Evolutionary conservation across 192 early-diverging fungal species (phyloP), one percentile per base, ranked within the genome.

Genomic region (Linnemannia zychae): DNA sequence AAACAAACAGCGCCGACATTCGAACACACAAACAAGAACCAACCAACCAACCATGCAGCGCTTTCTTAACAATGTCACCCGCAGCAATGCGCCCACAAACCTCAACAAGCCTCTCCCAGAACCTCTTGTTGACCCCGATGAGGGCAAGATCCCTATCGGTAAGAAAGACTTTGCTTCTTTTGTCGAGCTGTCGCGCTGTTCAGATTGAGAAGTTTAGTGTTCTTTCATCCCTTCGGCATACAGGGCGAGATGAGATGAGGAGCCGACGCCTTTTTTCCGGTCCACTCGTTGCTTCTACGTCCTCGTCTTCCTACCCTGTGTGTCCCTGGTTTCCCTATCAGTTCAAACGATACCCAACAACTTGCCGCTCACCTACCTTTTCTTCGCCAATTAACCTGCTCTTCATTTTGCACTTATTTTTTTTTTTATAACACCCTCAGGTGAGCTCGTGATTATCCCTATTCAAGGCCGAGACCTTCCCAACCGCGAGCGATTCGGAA

Each of bases 401-500:
- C 24, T 57, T 57, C n/a, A 9, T 24, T 47, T 40, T 75, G 18
- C n/a, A n/a, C n/a, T n/a, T n/a, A n/a, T n/a, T n/a, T 38, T 38
- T 46, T 2, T 67, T 31, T 17, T 38, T 75, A 28, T 47, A 40
- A 3, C 2, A 20, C 74, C 34, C 7, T 46, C 53, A 85, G 82
- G 82, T 33, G 82, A 85, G 44, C 57, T 85, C 37, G 74, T 85
- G n/a, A 79, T 87, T 77, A 50, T 87, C 37, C 76, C 81, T 68
- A 84, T 88, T 67, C 81, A 88, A 71, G 82, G 82, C 34, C 77
- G 52, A 33, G 79, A 88, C 46, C 77, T 88, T 28, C 73, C 69
- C 15, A 81, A 84, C 69, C 82, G 79, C 24, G 87, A 85, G 48
- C 28, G 81, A 48, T 77, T 92, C 37, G 91, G 91, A 34, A 92